Conservation (phyloP, 345 rosid species). For the Kandelia obovata region DNA sequence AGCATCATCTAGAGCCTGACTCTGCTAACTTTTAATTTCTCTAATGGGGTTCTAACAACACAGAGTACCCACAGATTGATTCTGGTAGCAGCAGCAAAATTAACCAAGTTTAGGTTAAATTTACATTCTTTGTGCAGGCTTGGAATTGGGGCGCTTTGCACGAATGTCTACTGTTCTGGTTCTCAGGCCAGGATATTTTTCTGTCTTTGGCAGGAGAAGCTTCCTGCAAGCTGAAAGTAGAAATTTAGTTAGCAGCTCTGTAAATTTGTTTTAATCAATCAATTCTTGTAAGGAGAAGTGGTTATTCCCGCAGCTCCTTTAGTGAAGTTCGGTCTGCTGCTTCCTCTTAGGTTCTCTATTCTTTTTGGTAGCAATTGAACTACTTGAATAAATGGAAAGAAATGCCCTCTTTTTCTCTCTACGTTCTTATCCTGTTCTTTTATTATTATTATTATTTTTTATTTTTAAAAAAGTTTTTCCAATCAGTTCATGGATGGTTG, state of each 20-base stretch:
- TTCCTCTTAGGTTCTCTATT: constrained; percentile 38
- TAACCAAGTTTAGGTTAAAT: constrained; percentile 46
- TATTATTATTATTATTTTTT: too few relatives aligned
- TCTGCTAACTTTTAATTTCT: constrained; percentile 41
- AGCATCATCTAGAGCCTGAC: constrained; percentile 38
- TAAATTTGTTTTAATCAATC: constrained; percentile 27
- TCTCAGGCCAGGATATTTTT: constrained; percentile 46
- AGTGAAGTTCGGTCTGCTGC: constrained; percentile 34
- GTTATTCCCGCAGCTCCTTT: constrained; percentile 15
- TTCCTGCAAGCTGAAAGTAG: constrained; percentile 40
- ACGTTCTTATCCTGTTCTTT: background rate
- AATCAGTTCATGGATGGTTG: too few relatives aligned
- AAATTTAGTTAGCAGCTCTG: constrained; percentile 29
- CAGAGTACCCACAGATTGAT: constrained; percentile 31
- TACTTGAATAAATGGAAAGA: constrained; percentile 29
- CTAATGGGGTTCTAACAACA: constrained; percentile 52
- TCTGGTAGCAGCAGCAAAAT: constrained; percentile 40
- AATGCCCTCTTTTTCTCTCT: constrained; percentile 9
- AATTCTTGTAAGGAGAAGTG: constrained; percentile 26
- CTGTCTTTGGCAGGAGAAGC: constrained; percentile 48
- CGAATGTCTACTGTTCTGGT: constrained; percentile 46
- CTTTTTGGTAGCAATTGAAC: constrained; percentile 37
- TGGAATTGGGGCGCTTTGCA: constrained; percentile 32
- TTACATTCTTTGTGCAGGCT: constrained; percentile 63
- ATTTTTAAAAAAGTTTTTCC: too few relatives aligned